phyloP scores from a whole-genome alignment of 1,284 basidiomycete species.

The Sphaerobolus stellatus region DNA sequence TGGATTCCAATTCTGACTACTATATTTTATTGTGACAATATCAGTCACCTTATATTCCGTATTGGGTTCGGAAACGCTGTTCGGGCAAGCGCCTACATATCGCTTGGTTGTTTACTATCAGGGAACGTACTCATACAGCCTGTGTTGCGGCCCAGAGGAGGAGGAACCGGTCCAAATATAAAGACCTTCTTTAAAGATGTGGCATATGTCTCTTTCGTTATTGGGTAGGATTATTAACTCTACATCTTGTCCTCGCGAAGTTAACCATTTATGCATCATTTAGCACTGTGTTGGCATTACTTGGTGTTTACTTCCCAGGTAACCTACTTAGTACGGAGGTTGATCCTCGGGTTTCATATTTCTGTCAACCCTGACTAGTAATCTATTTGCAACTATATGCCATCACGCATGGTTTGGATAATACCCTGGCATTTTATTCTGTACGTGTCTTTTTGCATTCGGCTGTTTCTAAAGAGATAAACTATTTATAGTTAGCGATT shows the following conservation, averaged over 20 bases:
- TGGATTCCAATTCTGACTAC: too few species aligned
- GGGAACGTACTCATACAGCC: slow-evolving; percentile 10
- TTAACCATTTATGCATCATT: neutral
- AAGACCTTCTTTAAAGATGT: neutral
- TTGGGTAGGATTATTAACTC: neutral
- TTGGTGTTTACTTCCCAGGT: neutral
- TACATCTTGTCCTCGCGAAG: neutral
- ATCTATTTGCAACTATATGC: slow-evolving; percentile 13
- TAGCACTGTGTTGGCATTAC: neutral
- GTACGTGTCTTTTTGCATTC: neutral
- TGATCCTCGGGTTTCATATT: too few species aligned
- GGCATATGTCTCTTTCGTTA: neutral
- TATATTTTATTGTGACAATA: too few species aligned
- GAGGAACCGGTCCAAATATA: neutral
- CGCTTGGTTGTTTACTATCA: neutral
- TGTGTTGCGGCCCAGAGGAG: neutral
- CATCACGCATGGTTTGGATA: neutral
- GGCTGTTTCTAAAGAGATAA: too few species aligned
- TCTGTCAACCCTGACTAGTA: slow-evolving; percentile 2
- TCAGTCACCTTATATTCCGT: neutral
- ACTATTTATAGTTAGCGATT: neutral
- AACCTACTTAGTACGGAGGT: too few species aligned
- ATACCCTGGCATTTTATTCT: slow-evolving; percentile 7
- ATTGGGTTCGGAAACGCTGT: slow-evolving; percentile 4
- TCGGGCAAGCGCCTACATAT: neutral